A percentile compares a stretch with the other conserved stretches of the same genome.
phyloP scores from a whole-genome alignment of 768 basidiomycete species.

The Cyathus striatus region DNA sequence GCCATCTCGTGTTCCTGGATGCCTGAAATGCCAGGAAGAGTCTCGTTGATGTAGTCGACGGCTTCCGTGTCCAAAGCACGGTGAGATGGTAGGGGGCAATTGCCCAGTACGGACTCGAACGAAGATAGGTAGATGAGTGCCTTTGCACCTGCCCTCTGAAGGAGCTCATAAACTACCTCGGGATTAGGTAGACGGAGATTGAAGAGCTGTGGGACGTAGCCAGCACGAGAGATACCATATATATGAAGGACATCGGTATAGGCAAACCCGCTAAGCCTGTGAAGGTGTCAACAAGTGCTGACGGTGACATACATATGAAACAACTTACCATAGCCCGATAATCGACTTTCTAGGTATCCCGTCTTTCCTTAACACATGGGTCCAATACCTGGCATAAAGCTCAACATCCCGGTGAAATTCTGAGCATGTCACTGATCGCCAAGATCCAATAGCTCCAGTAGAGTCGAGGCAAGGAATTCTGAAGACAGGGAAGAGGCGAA shows the following conservation, averaged over 20 bases:
- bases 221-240: slow-evolving; percentile 71
- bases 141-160: slow-evolving; percentile 54
- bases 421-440: slow-evolving; percentile 58
- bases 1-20: slow-evolving; percentile 36
- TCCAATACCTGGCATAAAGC: slow-evolving; percentile 60
- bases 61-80: slow-evolving; percentile 34
- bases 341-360: slow-evolving; percentile 52
- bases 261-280: slow-evolving; percentile 68
- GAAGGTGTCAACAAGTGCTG: neutral
- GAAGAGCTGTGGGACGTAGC: slow-evolving; percentile 75
- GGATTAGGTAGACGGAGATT: slow-evolving; percentile 75
- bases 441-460: slow-evolving; percentile 38
- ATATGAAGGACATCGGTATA: slow-evolving; percentile 71
- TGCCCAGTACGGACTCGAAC: slow-evolving; percentile 36
- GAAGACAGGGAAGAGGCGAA: slow-evolving; percentile 54
- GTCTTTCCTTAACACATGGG: slow-evolving; percentile 34
- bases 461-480: slow-evolving; percentile 48
- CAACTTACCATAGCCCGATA: slow-evolving; percentile 67
- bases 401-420: slow-evolving; percentile 67
- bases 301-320: neutral
- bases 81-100: slow-evolving; percentile 47
- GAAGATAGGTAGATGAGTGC: slow-evolving; percentile 63
- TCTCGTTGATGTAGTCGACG: slow-evolving; percentile 27
- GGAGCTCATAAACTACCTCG: slow-evolving; percentile 63
- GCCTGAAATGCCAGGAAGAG: slow-evolving; percentile 38